Base-by-base conservation (phyloP, 441 rosid species). In the Biscutella laevigata region DNA sequence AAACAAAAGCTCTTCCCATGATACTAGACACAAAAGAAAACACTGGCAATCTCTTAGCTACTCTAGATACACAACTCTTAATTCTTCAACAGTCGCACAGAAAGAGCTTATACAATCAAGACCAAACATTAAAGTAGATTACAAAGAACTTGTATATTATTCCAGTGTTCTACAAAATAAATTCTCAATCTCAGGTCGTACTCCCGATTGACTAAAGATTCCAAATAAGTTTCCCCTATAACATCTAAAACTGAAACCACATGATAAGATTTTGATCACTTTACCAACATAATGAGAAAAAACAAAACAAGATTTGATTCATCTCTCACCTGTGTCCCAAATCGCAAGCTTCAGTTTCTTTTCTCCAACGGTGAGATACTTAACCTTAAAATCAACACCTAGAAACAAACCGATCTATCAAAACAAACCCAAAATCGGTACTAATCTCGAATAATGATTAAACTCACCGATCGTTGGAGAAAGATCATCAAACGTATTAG, bases 321-420 rank as follows among this genome's bases (percentile, higher is more conserved):
- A 27, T 32, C 14, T 42, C 27, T 46, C 11, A 78, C 88, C 92
- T 11, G 88, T 81, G 43, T 84, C 88, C 88, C 92, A 84, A 67
- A 84, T 84, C n/a, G 83, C 92, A 56, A 84, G 92, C 74, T 84
- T 84, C 59, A 81, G 47, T 67, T 75, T 84, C 57, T 81, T 84
- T 8, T 77, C 92, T 0, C 82, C 88, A 45, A 77, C 50, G 17
- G 73, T 71, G 15, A 84, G 75, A 60, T 77, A 68, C 64, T 84
- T 84, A 26, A 71, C 70, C 78, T 87, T 82, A 56, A 84, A 87
- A 77, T 82, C 96, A 22, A 87, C 90, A 57, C 94, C 90, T 82
- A 24, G 0, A 61, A 14, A 6, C 6, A 25, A 33, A 12, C 44
- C 54, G 10, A 51, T 20, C 29, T 24, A 38, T 15, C 14, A 34